Percentiles rank a stretch among this genome's conserved stretches.
Evolutionary conservation across 2,329 filamentous ascomycete species (phyloP).

Genomic region (Claviceps africana): DNA sequence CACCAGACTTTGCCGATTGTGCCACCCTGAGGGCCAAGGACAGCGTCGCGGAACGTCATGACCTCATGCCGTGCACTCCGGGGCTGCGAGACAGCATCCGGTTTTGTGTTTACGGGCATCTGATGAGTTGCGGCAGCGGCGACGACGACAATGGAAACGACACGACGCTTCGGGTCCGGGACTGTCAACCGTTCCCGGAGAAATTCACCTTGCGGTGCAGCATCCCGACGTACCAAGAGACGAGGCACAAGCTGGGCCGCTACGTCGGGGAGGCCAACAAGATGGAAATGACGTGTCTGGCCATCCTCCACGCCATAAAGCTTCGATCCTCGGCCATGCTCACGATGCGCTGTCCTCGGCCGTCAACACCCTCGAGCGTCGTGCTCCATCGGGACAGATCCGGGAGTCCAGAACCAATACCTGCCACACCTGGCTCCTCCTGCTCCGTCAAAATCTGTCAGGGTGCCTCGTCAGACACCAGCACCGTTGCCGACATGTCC

Average conservation of each 20-base stretch:
- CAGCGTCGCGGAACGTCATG: slow-evolving; percentile 9
- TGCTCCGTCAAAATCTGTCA: neutral
- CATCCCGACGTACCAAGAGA: slow-evolving; percentile 16
- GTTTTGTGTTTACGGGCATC: slow-evolving; percentile 20
- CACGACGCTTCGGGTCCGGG: slow-evolving; percentile 6
- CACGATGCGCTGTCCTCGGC: neutral
- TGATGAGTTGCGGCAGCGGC: slow-evolving; percentile 14
- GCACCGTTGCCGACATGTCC: slow-evolving; percentile 2
- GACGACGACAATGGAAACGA: neutral
- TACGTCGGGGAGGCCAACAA: slow-evolving; percentile 23
- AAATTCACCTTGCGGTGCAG: slow-evolving; percentile 21
- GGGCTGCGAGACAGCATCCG: slow-evolving; percentile 22
- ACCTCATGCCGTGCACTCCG: slow-evolving; percentile 16
- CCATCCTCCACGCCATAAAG: slow-evolving; percentile 11
- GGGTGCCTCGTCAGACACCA: neutral
- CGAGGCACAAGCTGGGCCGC: slow-evolving; percentile 15
- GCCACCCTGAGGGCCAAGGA: slow-evolving; percentile 9
- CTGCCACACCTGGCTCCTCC: neutral
- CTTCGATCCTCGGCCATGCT: neutral
- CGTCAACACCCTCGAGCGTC: slow-evolving; percentile 6
- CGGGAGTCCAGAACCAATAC: slow-evolving; percentile 3
- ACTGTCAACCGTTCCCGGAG: slow-evolving; percentile 14
- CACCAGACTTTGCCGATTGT: slow-evolving; percentile 11
- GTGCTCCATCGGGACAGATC: slow-evolving; percentile 5
- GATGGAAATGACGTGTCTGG: slow-evolving; percentile 17